Conservation (phyloP, 331 rosid genomes). For the Pyrus hybrid region DNA sequence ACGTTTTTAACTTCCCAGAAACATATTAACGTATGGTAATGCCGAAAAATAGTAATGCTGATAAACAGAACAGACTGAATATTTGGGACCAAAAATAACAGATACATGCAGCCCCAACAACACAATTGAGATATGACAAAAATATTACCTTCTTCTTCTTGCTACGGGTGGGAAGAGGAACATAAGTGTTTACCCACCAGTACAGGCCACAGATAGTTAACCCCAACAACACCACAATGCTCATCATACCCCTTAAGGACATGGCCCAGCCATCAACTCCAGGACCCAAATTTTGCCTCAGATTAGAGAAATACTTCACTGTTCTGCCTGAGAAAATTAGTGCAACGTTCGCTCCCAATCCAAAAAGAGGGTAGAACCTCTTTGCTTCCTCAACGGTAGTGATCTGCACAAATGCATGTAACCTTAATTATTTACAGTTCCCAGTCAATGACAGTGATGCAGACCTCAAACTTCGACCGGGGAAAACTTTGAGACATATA, state of each 20-base stretch:
- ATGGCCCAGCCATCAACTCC: conserved; percentile 97
- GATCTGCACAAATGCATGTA: conserved; percentile 43
- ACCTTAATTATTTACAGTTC: conserved; percentile 9
- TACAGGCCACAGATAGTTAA: conserved; percentile 62
- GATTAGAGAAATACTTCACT: conserved; percentile 82
- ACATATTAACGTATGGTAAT: neutral
- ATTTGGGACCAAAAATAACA: neutral
- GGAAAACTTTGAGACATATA: neutral
- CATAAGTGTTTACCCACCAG: conserved; percentile 79
- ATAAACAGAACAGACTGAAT: neutral
- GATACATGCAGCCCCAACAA: neutral
- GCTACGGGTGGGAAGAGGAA: conserved; percentile 82
- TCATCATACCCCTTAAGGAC: conserved; percentile 80
- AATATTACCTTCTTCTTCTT: conserved; percentile 80
- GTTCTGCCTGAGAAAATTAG: conserved; percentile 95
- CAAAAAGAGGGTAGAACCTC: conserved; percentile 81
- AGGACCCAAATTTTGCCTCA: conserved; percentile 79
- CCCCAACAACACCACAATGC: conserved; percentile 73
- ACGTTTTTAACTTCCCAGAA: neutral
- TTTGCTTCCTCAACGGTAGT: conserved; percentile 89
- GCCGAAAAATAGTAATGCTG: neutral
- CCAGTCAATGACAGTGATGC: neutral
- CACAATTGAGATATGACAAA: neutral
- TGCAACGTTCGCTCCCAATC: conserved; percentile 92
- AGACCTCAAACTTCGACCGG: neutral